These are phyloP conservation scores for Lactarius hatsudake DNA, from an alignment of 768 basidiomycete genomes.

Conservation along the genomic window DNA sequence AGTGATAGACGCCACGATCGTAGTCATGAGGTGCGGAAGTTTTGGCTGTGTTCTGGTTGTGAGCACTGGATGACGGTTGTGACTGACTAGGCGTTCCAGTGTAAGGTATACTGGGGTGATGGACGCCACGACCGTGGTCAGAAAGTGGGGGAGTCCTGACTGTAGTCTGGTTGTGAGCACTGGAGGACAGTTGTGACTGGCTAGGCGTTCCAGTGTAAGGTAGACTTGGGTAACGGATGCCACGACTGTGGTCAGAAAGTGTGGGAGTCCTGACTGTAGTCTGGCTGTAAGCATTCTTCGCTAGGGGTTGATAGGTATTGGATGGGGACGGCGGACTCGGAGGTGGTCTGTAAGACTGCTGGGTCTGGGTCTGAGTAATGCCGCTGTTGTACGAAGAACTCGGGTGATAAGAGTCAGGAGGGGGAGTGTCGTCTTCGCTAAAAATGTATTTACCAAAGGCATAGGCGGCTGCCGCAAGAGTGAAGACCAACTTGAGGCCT, in stretches of 20 bases:
- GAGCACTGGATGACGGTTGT: background rate
- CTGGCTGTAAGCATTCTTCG: background rate
- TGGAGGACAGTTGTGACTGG: background rate
- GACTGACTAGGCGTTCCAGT: no score
- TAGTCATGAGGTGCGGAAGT: background rate
- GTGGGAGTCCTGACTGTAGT: background rate
- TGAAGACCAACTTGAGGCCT: background rate
- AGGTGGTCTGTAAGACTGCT: background rate
- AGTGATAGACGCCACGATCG: background rate
- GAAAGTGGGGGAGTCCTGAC: background rate
- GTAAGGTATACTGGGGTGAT: background rate
- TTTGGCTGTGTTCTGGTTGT: background rate
- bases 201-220: no score
- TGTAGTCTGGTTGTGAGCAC: no score
- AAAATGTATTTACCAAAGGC: background rate
- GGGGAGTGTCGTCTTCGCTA: background rate
- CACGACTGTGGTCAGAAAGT: background rate
- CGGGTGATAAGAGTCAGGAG: background rate
- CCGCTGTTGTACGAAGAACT: background rate
- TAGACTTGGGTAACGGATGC: background rate
- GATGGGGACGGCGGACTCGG: no score
- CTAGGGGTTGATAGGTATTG: background rate
- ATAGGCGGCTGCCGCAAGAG: background rate
- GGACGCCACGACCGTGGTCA: background rate
- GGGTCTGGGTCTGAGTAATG: background rate